Evolutionary conservation across 257 asterid genomes (phyloP).

Genomic region (Solanum neorickii): DNA sequence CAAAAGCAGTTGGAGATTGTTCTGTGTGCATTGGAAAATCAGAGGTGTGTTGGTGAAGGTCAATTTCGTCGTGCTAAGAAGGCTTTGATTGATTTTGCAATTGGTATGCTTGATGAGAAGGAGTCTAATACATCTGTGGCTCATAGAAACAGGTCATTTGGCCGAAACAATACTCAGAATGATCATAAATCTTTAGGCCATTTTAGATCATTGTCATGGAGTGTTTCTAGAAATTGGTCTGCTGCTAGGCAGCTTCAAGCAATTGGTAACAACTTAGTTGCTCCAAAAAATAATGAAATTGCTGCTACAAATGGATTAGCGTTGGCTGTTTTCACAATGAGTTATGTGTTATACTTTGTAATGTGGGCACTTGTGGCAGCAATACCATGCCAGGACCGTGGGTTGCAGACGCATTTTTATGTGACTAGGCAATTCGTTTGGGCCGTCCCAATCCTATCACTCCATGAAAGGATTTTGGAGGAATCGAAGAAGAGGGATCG

Average conservation of each 20-base stretch:
- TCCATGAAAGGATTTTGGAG: conserved; percentile 79
- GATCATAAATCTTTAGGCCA: conserved; percentile 44
- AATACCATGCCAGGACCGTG: conserved; percentile 95
- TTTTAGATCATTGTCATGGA: conserved; percentile 81
- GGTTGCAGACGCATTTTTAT: conserved; percentile 60
- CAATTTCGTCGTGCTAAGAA: conserved; percentile 83
- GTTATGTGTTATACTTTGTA: conserved; percentile 55
- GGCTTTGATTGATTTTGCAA: conserved; percentile 58
- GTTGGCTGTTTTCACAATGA: conserved; percentile 73
- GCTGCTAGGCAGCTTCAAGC: conserved; percentile 86
- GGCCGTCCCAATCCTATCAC: conserved; percentile 49
- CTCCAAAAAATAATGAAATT: conserved; percentile 52
- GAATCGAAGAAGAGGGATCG: conserved; percentile 70
- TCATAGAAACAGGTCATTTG: conserved; percentile 76
- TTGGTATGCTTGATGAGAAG: conserved; percentile 80
- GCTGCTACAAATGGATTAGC: conserved; percentile 52
- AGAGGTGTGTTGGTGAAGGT: conserved; percentile 69
- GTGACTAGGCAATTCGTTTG: conserved; percentile 50
- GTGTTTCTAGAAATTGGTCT: conserved; percentile 94
- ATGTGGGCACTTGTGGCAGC: conserved; percentile 98
- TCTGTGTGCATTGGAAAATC: conserved; percentile 59
- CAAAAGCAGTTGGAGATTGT: conserved; percentile 79
- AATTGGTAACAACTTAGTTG: conserved; percentile 51
- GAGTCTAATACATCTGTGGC: conserved; percentile 32
- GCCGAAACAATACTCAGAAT: conserved; percentile 33